Evolutionary conservation across 1,139 yeast genomes (phyloP).

Genomic region (Nakaseomyces sp.): DNA sequence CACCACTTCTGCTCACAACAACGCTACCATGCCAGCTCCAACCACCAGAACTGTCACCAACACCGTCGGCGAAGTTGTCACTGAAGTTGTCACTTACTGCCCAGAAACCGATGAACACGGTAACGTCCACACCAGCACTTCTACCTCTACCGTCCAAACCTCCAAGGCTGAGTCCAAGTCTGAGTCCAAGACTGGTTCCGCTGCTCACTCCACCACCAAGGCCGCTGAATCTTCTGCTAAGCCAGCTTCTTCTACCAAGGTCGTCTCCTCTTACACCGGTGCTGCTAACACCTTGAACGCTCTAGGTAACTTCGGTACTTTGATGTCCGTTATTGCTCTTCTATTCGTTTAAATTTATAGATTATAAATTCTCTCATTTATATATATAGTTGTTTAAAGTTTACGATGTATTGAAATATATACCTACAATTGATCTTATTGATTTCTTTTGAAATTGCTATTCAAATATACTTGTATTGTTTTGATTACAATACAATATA

Average conservation of each 20-base stretch:
- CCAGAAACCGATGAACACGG: conserved; percentile 5
- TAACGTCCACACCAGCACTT: conserved; percentile 3
- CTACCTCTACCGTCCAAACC: neutral
- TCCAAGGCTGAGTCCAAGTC: neutral
- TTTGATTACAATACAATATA: too few relatives aligned
- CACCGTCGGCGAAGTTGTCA: conserved; percentile 3
- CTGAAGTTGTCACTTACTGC: conserved; percentile 3
- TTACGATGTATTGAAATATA: too few relatives aligned
- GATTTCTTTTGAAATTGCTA: too few relatives aligned
- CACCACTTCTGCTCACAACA: neutral
- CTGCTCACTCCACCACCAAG: neutral
- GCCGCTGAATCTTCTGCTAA: neutral
- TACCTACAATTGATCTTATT: too few relatives aligned
- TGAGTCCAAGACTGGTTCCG: neutral
- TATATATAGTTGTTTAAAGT: too few relatives aligned
- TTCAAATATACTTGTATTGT: too few relatives aligned
- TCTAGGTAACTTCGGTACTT: neutral
- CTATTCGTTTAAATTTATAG: neutral
- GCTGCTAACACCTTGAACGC: neutral
- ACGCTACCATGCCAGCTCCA: conserved; percentile 1
- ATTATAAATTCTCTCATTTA: neutral
- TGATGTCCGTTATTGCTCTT: neutral
- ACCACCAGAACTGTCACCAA: neutral
- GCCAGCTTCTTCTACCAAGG: neutral
- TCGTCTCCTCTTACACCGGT: neutral